Base-by-base conservation (phyloP, 768 basidiomycete species). In the Favolaschia claudopus region DNA sequence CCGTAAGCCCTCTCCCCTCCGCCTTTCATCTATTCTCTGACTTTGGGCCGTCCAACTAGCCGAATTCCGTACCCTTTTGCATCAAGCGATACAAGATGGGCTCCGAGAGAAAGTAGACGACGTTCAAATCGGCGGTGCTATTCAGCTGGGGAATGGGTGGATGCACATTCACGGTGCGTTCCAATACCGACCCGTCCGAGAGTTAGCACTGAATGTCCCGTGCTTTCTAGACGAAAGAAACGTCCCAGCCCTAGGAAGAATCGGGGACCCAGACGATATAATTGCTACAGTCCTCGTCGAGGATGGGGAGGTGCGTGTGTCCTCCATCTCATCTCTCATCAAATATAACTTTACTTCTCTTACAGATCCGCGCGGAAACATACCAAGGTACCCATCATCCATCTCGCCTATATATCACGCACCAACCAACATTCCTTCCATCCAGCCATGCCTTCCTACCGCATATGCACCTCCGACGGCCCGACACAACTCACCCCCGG, bases 261-360 rank as follows among this genome's bases (percentile, higher is more conserved):
- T 93, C 47, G 91, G 91, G 14, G 89, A 92, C 67, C 88, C 90
- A 2, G 92, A 94, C 65, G 93, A 94, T 70, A 94, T 94, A 58
- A 80, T 94, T 42, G 92, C 81, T 3, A 82, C 89, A 2, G 91
- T 94, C 12, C 77, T 88, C 7, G 90, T 94, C 5, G 77, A 88
- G 58, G 80, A 87, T 54, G 84, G 91, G 68, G 81, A 87, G 79
- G 89, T 87, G 57, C 25, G 76, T 66, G 19, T 20, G 19, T n/a
- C 44, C 38, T 24, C 44, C 45, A 17, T 5, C 10, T 48, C 15
- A 34, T 33, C 59, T 19, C 24, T 49, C 14, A 42, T 53, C n/a
- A 25, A 44, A n/a, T 24, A 31, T 51, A 13, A 50, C 7, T 27
- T 33, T 36, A 19, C 6, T 33, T 28, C 15, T 54, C 33, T 44